Evolutionary conservation across 23 red algal species (phyloP), one percentile per base, ranked within the genome.

Genomic region (Pyropia yezoensis): DNA sequence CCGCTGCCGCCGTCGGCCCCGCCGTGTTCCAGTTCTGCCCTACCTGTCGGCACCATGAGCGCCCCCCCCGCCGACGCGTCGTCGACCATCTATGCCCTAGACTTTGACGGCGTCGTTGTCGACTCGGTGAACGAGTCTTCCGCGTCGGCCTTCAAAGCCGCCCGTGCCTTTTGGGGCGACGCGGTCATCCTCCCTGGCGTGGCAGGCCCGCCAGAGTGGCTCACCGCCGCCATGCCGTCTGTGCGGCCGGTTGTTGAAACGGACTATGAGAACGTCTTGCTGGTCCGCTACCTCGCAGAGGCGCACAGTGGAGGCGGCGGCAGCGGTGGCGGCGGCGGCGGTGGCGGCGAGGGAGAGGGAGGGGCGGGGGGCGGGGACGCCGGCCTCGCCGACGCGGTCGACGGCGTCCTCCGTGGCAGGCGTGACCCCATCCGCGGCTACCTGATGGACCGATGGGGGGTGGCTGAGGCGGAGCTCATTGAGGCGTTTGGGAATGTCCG

Each of bases 91-190:
- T 96, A 90, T 67, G 94, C 94, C 3, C 83, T 98, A 28, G 94
- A 98, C 75, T 98, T 98, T 75, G 94, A 98, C 59, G 94, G 94
- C 11, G 94, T 98, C 18, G 45, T 98, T 16, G 91, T 87, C 61
- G 94, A 98, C 75, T 79, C 71, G 27, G 82, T 80, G 12, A 50
- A 68, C 60, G 90, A 95, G 62, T 73, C 66, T 19, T 65, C 75
- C 3, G 65, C 57, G 26, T 67, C 80, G 19, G 90, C 80, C n/a
- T 71, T 87, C 19, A 66, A 65, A 4, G 82, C 90, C 0, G 90
- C 90, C 23, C 59, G 50, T 25, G 52, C 33, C 8, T 32, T 69
- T 54, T 95, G 70, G 71, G 27, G 28, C 27, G 18, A 52, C 19
- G 33, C 6, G 14, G 18, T 7, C 14, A 19, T 73, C 33, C 27